A percentile compares a stretch with the other conserved stretches of the same genome.
Evolutionary conservation across 2,329 filamentous ascomycete species (phyloP).

Genomic region (Colletotrichum incanum): DNA sequence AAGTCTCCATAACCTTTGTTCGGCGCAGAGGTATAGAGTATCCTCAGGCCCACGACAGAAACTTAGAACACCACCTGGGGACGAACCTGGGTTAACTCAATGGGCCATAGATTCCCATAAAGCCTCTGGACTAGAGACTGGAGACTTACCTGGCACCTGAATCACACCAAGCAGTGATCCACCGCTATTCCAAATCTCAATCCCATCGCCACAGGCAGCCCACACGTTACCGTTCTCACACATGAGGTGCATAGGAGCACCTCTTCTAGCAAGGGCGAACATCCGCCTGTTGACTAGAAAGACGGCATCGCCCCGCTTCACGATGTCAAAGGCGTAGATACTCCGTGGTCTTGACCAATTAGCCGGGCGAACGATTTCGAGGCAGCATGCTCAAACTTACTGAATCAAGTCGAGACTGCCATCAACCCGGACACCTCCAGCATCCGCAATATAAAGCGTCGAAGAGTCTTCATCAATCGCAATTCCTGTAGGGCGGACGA

Average conservation of each 20-base stretch:
- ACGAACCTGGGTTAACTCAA: not conserved
- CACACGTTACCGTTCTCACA: constrained; percentile 65
- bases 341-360: constrained; percentile 49
- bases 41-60: constrained; percentile 60
- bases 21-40: constrained; percentile 65
- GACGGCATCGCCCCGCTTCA: constrained; percentile 52
- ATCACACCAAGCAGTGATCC: constrained; percentile 62
- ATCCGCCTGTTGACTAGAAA: constrained; percentile 65
- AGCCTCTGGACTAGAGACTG: not conserved
- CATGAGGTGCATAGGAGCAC: constrained; percentile 60
- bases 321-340: constrained; percentile 66
- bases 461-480: constrained; percentile 56
- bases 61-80: constrained; percentile 58
- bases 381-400: constrained; percentile 43
- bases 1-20: constrained; percentile 61
- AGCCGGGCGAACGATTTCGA: not conserved
- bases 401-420: constrained; percentile 42
- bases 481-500: constrained; percentile 61
- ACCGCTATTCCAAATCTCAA: constrained; percentile 64
- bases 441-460: constrained; percentile 62
- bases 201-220: constrained; percentile 62
- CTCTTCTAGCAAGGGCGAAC: constrained; percentile 65
- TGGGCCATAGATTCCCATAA: not conserved
- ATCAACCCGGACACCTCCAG: constrained; percentile 44
- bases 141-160: constrained; percentile 52